Conservation (phyloP, 805 yeast species). For the Ogataea corticis region DNA sequence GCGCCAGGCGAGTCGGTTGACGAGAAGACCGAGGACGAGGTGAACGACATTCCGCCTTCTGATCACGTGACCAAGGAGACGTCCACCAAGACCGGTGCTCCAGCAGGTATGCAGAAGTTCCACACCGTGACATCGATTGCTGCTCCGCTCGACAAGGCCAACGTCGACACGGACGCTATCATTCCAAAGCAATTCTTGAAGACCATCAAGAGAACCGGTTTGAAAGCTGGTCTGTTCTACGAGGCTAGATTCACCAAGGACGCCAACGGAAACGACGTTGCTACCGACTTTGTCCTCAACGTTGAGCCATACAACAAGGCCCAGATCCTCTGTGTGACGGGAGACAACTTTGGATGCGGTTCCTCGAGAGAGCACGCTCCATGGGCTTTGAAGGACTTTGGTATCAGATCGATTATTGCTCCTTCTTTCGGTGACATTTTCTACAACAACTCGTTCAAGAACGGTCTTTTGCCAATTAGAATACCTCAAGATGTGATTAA, state of each 20-base stretch:
- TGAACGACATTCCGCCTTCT: constrained; percentile 63
- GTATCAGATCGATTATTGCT: constrained; percentile 92
- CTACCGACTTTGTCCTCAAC: constrained; percentile 90
- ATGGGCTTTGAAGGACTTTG: constrained; percentile 98
- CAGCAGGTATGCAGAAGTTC: constrained; percentile 72
- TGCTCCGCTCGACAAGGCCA: constrained; percentile 93
- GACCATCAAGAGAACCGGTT: constrained; percentile 96
- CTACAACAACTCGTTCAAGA: constrained; percentile 95
- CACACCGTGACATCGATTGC: constrained; percentile 77
- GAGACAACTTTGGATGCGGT: constrained; percentile 98
- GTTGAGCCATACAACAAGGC: constrained; percentile 80
- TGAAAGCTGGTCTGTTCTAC: constrained; percentile 83
- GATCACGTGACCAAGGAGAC: constrained; percentile 42
- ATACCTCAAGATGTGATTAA: constrained; percentile 75
- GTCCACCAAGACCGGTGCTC: constrained; percentile 29
- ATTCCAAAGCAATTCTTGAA: constrained; percentile 98
- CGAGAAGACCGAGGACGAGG: constrained; percentile 48
- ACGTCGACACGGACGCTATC: constrained; percentile 97
- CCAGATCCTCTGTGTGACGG: constrained; percentile 84
- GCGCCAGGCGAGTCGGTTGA: constrained; percentile 55
- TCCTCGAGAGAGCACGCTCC: constrained; percentile 99
- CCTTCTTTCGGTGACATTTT: constrained; percentile 98
- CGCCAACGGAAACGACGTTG: constrained; percentile 66
- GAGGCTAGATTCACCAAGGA: constrained; percentile 80
- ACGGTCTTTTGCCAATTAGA: constrained; percentile 91